These are phyloP conservation scores for Neobulgaria alba DNA, from an alignment of 2,329 filamentous ascomycete genomes.

Conservation along the genomic window DNA sequence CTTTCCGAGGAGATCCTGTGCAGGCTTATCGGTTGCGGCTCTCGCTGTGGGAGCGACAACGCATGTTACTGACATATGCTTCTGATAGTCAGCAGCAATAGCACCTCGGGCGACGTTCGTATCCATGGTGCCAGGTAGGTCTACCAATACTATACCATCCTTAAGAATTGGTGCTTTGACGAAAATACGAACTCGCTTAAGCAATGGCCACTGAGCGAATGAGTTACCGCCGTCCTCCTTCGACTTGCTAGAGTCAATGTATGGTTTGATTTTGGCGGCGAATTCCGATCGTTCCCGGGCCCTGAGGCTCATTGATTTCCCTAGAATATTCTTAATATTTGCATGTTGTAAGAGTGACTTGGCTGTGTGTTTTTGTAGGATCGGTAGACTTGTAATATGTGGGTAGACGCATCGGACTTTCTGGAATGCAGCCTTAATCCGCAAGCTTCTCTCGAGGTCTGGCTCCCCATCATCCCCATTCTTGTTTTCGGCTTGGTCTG, in stretches of 20 bases:
- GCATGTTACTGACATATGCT: slow-evolving; percentile 39
- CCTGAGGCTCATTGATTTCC: neutral
- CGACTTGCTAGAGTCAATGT: neutral
- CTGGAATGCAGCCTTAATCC: neutral
- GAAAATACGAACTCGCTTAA: slow-evolving; percentile 34
- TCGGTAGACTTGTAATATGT: neutral
- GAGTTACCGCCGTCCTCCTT: neutral
- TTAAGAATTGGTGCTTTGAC: slow-evolving; percentile 37
- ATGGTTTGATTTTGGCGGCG: neutral
- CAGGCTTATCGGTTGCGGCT: slow-evolving; percentile 17
- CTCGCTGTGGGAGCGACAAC: neutral
- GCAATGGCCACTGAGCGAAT: slow-evolving; percentile 30
- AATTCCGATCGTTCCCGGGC: slow-evolving; percentile 33
- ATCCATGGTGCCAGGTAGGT: slow-evolving; percentile 46
- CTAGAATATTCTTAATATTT: neutral
- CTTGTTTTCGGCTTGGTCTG: neutral
- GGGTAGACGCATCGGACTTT: neutral
- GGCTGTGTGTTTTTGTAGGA: neutral
- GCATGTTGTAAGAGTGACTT: neutral
- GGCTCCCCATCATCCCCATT: neutral
- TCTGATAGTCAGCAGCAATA: slow-evolving; percentile 44
- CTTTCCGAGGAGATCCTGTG: slow-evolving; percentile 46
- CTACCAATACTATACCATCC: slow-evolving; percentile 42
- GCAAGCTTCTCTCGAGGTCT: neutral
- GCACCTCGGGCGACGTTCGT: slow-evolving; percentile 38